phyloP scores from a whole-genome alignment of 192 early-diverging fungal genomes.

The Chytriomyces sp. region DNA sequence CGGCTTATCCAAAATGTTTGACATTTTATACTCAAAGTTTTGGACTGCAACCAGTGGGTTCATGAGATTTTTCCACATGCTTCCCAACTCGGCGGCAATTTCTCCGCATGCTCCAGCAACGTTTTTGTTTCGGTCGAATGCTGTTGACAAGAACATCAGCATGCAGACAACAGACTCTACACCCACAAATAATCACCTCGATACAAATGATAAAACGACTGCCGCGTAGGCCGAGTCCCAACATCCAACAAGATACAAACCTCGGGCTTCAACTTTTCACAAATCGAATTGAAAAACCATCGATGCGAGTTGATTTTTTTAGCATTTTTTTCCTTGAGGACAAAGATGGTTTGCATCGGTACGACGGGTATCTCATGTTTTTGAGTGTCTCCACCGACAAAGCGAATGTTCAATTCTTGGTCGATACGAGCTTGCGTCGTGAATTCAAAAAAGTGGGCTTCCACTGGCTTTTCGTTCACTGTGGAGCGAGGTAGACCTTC shows the following conservation, averaged over 20 bases:
- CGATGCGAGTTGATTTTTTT: constrained; percentile 84
- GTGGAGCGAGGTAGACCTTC: constrained; percentile 47
- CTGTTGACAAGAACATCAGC: constrained; percentile 29
- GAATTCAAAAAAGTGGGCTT: constrained; percentile 62
- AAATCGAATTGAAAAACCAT: constrained; percentile 65
- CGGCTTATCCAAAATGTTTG: constrained; percentile 83
- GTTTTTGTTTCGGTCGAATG: constrained; percentile 74
- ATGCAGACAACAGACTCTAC: background rate
- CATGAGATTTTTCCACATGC: constrained; percentile 58
- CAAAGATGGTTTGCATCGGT: constrained; percentile 72
- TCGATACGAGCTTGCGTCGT: constrained; percentile 62
- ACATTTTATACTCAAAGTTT: constrained; percentile 92
- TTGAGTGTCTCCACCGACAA: constrained; percentile 24
- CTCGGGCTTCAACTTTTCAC: constrained; percentile 51
- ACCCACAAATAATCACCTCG: constrained; percentile 38
- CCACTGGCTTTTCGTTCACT: constrained; percentile 53
- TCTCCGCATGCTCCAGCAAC: constrained; percentile 84
- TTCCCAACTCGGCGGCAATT: constrained; percentile 71
- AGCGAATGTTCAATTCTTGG: constrained; percentile 63
- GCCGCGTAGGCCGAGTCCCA: constrained; percentile 71
- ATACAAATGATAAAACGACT: constrained; percentile 75
- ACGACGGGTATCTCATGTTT: constrained; percentile 14
- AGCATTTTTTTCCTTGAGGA: constrained; percentile 89
- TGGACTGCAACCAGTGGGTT: constrained; percentile 80
- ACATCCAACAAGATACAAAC: constrained; percentile 69